These are phyloP conservation scores for Aciculosporium take DNA, from an alignment of 2,329 filamentous ascomycete genomes.

Conservation along the genomic window DNA sequence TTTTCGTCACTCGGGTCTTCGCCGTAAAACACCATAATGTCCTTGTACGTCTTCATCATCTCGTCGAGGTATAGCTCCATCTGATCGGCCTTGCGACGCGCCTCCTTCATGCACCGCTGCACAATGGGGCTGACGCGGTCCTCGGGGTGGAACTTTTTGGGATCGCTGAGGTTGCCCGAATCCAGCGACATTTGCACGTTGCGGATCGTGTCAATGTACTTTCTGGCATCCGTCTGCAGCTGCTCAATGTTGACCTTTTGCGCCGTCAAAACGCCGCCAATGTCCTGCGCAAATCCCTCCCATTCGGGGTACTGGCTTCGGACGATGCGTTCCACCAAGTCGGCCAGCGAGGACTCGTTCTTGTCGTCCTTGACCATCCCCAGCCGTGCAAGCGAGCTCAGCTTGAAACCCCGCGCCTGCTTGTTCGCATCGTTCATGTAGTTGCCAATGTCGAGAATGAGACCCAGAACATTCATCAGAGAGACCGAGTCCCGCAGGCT, in stretches of 20 bases:
- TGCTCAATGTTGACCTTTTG: slow-evolving; percentile 95
- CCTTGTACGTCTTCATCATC: slow-evolving; percentile 80
- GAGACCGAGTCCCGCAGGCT: slow-evolving; percentile 81
- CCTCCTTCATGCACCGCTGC: slow-evolving; percentile 91
- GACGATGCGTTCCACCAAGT: slow-evolving; percentile 91
- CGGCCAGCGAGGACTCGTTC: slow-evolving; percentile 91
- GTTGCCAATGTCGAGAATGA: slow-evolving; percentile 96
- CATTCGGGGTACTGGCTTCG: slow-evolving; percentile 93
- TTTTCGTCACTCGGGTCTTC: slow-evolving; percentile 88
- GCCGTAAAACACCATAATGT: slow-evolving; percentile 93
- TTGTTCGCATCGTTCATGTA: slow-evolving; percentile 99
- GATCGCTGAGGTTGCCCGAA: slow-evolving; percentile 84
- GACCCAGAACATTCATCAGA: slow-evolving; percentile 86
- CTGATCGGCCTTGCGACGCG: slow-evolving; percentile 87
- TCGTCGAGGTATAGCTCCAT: slow-evolving; percentile 88
- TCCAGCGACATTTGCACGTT: slow-evolving; percentile 89
- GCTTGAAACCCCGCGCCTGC: slow-evolving; percentile 94
- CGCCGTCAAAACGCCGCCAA: slow-evolving; percentile 58
- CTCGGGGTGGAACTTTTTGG: slow-evolving; percentile 95
- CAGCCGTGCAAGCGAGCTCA: slow-evolving; percentile 80
- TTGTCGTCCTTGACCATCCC: slow-evolving; percentile 99
- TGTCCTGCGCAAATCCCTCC: slow-evolving; percentile 79
- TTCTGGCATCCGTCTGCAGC: slow-evolving; percentile 71
- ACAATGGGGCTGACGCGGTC: slow-evolving; percentile 88
- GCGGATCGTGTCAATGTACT: slow-evolving; percentile 87